A percentile compares a stretch with the other conserved stretches of the same genome.
Conservation (phyloP, 345 rosid genomes). For the Psidium guajava region DNA sequence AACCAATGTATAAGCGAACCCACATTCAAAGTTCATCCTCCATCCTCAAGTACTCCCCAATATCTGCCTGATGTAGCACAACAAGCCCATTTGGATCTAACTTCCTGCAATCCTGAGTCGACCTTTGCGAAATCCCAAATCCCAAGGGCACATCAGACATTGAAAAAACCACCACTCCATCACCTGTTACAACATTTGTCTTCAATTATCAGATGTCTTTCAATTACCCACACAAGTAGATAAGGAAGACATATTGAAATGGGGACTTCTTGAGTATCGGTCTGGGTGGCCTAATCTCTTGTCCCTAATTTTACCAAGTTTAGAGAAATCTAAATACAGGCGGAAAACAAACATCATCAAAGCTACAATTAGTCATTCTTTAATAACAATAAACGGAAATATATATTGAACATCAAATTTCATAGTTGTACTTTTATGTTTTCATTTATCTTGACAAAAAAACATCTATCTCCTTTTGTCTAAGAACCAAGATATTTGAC, state of each 20-base stretch:
- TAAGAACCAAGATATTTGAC: neutral
- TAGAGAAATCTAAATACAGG: neutral
- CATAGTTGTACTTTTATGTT: neutral
- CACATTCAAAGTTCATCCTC: constrained; percentile 67
- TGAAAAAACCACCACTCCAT: constrained; percentile 82
- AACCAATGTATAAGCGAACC: neutral
- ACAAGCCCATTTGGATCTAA: constrained; percentile 80
- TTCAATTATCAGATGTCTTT: neutral
- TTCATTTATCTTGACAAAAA: neutral
- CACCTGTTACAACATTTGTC: constrained; percentile 27
- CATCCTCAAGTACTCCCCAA: constrained; percentile 85
- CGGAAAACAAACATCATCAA: neutral
- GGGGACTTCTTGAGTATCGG: neutral
- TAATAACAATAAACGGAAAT: neutral
- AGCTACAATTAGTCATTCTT: neutral
- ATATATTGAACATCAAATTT: neutral
- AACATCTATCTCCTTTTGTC: neutral
- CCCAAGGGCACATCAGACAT: constrained; percentile 86
- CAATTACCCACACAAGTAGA: neutral
- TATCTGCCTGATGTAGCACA: constrained; percentile 77
- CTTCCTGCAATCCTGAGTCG: constrained; percentile 82
- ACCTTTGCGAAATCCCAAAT: constrained; percentile 71
- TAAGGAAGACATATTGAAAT: neutral
- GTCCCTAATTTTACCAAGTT: neutral
- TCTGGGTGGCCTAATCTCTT: neutral